phyloP scores from a whole-genome alignment of 2,329 filamentous ascomycete species.

The Curvularia hawaiiensis region DNA sequence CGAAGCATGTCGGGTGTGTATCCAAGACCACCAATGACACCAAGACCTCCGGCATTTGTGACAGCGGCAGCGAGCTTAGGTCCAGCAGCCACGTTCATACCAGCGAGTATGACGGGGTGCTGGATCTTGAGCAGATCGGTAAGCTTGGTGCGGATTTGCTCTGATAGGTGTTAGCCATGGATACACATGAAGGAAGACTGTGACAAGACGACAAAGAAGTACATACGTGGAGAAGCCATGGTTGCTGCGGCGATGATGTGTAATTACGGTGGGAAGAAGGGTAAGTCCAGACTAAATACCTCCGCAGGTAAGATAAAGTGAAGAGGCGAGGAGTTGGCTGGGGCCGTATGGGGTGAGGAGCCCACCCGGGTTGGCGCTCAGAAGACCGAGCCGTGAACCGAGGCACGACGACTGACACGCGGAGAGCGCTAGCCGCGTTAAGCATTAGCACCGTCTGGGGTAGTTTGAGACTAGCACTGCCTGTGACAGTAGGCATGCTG shows the following conservation, averaged over 20 bases:
- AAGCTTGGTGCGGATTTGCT: conserved; percentile 86
- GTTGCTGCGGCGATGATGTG: conserved; percentile 24
- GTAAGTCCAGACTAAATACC: conserved; percentile 3
- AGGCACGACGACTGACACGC: conserved; percentile 25
- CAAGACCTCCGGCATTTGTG: conserved; percentile 93
- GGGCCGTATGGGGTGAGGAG: conserved; percentile 27
- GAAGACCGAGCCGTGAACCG: conserved; percentile 27
- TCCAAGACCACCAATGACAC: conserved; percentile 92
- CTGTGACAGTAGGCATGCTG: background rate
- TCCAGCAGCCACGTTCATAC: conserved; percentile 98
- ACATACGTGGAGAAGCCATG: conserved; percentile 84
- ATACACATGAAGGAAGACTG: conserved; percentile 18
- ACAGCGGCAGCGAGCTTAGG: conserved; percentile 96
- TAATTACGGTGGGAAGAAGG: background rate
- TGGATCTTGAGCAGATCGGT: conserved; percentile 99
- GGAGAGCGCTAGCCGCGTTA: conserved; percentile 20
- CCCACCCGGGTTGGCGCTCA: conserved; percentile 19
- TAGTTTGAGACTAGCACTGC: conserved; percentile 9
- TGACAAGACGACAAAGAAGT: background rate
- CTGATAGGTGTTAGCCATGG: conserved; percentile 54
- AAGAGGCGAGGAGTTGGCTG: conserved; percentile 14
- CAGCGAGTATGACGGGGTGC: conserved; percentile 92
- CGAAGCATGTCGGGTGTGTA: conserved; percentile 98
- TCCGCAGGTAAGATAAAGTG: conserved; percentile 1
- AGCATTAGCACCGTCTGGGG: conserved; percentile 20